These are phyloP conservation scores for Dimargaris xerosporica DNA, from an alignment of 192 early-diverging fungal species.

Conservation along the genomic window DNA sequence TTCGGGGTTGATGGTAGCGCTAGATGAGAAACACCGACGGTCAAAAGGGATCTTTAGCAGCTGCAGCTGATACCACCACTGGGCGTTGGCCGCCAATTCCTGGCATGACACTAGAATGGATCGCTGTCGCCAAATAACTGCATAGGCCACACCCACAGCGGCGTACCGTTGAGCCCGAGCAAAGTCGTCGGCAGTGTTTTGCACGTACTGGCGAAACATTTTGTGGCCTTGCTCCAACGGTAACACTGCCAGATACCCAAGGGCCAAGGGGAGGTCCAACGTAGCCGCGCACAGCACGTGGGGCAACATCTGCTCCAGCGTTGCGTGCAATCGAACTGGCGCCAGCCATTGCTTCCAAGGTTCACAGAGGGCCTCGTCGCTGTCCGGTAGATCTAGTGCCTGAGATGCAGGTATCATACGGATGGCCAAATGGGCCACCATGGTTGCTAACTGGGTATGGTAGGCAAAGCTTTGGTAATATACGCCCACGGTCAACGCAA, in stretches of 20 bases:
- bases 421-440: background rate
- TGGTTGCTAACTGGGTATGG: background rate
- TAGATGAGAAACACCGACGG: constrained; percentile 24
- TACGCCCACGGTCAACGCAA: background rate
- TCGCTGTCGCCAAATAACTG: constrained; percentile 47
- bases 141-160: constrained; percentile 36
- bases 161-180: constrained; percentile 21
- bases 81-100: constrained; percentile 37
- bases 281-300: background rate
- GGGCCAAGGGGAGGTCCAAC: constrained; percentile 4
- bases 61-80: constrained; percentile 50
- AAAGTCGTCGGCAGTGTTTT: constrained; percentile 7
- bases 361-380: background rate
- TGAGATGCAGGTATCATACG: background rate
- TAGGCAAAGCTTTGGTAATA: background rate
- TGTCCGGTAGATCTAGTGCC: background rate
- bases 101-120: constrained; percentile 40
- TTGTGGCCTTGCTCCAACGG: constrained; percentile 7
- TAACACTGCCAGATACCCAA: background rate
- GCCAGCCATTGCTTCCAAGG: background rate
- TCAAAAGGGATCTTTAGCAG: constrained; percentile 46
- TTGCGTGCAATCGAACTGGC: background rate
- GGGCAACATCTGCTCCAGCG: background rate
- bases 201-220: background rate
- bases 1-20: constrained; percentile 13